Percentiles rank a stretch among this genome's conserved stretches.
These are phyloP conservation scores for Chalciporus sphaerocephalus DNA, from an alignment of 768 basidiomycete genomes.

Conservation along the genomic window DNA sequence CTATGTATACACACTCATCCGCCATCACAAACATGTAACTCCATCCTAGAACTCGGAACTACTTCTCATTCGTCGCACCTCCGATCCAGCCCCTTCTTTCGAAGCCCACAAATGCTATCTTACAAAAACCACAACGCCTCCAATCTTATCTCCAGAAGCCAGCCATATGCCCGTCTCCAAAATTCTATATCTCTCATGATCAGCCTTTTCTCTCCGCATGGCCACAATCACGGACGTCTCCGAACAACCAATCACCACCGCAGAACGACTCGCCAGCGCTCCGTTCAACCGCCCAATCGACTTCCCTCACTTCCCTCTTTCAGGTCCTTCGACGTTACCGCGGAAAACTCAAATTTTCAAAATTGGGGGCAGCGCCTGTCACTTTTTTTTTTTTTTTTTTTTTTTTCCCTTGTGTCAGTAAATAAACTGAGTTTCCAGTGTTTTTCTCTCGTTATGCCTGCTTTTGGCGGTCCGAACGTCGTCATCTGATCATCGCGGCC, in stretches of 20 bases:
- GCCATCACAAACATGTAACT: background rate
- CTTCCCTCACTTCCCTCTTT: background rate
- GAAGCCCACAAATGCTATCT: background rate
- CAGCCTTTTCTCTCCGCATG: background rate
- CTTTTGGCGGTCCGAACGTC: no score
- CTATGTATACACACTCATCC: no score
- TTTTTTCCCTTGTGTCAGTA: no score
- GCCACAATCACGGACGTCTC: background rate
- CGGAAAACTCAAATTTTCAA: background rate
- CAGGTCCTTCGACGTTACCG: background rate
- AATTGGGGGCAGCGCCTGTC: background rate
- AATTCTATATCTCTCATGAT: background rate
- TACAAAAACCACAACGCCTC: background rate
- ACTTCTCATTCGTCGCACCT: no score
- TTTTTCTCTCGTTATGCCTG: background rate
- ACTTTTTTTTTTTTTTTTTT: no score
- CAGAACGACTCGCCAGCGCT: background rate
- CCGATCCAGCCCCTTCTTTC: background rate
- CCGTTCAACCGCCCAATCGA: background rate
- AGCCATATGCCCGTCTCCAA: background rate
- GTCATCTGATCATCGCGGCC: no score
- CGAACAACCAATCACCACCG: background rate
- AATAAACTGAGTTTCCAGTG: background rate
- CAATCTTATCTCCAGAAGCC: conserved; percentile 8
- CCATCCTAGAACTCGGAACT: background rate